These are phyloP conservation scores for Quercus agrifolia DNA, from an alignment of 306 rosid species.

Conservation along the genomic window DNA sequence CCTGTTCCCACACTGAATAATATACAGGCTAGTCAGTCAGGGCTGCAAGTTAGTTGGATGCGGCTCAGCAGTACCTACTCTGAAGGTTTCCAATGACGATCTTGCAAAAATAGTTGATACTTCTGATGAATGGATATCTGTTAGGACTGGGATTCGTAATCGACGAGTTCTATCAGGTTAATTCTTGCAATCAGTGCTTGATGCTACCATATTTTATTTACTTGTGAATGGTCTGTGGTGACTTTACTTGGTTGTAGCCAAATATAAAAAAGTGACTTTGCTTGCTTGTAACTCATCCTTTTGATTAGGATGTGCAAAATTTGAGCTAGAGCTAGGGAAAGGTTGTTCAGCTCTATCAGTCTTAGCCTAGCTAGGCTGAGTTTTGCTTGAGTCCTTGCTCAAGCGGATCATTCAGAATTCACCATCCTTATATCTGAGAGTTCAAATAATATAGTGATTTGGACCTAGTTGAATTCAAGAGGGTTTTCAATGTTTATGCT, in stretches of 20 bases:
- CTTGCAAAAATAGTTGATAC: slow-evolving; percentile 90
- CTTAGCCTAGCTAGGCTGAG: background rate
- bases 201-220: slow-evolving; percentile 6
- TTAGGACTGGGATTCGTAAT: slow-evolving; percentile 89
- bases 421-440: background rate
- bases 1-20: slow-evolving; percentile 9
- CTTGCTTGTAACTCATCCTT: slow-evolving; percentile 13
- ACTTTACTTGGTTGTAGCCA: background rate
- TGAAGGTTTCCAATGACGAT: slow-evolving; percentile 83
- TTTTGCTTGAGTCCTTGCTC: slow-evolving; percentile 5
- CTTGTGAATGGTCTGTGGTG: background rate
- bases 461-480: background rate
- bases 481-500: background rate
- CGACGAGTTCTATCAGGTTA: slow-evolving; percentile 78
- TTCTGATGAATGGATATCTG: slow-evolving; percentile 86
- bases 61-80: slow-evolving; percentile 86
- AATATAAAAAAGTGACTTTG: background rate
- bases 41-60: slow-evolving; percentile 98
- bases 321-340: slow-evolving; percentile 2
- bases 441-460: background rate
- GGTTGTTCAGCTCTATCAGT: slow-evolving; percentile 14
- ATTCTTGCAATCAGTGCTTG: slow-evolving; percentile 18
- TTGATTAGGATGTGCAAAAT: slow-evolving; percentile 14
- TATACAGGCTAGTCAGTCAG: slow-evolving; percentile 59
- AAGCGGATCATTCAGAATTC: background rate